Evolutionary conservation across 352 stramenopile species (phyloP).

Genomic region (Phytophthora sansomeana): DNA sequence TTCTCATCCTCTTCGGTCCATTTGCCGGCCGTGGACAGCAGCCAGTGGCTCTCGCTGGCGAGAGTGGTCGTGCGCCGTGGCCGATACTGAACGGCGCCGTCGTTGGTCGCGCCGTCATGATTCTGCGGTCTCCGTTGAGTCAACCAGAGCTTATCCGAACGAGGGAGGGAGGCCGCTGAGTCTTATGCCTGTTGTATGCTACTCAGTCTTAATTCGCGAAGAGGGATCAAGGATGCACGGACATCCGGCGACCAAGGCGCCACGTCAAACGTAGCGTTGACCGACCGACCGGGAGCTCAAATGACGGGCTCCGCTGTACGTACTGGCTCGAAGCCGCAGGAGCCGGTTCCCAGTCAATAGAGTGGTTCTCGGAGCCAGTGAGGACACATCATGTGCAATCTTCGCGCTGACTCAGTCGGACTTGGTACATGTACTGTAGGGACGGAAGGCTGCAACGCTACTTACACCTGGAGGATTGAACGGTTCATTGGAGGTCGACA

Average conservation of each 20-base stretch:
- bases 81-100: conserved; percentile 28
- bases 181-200: conserved; percentile 15
- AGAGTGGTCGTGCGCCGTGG: conserved; percentile 34
- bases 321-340: not conserved
- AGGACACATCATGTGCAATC: conserved; percentile 8
- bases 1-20: conserved; percentile 61
- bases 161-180: not conserved
- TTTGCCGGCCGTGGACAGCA: conserved; percentile 50
- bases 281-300: not conserved
- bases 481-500: conserved; percentile 10
- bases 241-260: not conserved
- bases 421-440: no score
- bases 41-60: conserved; percentile 51
- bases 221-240: no score
- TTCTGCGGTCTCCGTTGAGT: not conserved
- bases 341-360: conserved; percentile 3
- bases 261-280: not conserved
- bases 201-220: conserved; percentile 7
- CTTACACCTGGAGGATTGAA: not conserved
- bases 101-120: conserved; percentile 22
- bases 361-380: no score
- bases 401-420: conserved; percentile 2
- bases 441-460: no score
- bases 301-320: no score
- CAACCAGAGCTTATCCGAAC: conserved; percentile 1